Evolutionary conservation across 1,284 basidiomycete species (phyloP).

Genomic region (Ganoderma meredithae): DNA sequence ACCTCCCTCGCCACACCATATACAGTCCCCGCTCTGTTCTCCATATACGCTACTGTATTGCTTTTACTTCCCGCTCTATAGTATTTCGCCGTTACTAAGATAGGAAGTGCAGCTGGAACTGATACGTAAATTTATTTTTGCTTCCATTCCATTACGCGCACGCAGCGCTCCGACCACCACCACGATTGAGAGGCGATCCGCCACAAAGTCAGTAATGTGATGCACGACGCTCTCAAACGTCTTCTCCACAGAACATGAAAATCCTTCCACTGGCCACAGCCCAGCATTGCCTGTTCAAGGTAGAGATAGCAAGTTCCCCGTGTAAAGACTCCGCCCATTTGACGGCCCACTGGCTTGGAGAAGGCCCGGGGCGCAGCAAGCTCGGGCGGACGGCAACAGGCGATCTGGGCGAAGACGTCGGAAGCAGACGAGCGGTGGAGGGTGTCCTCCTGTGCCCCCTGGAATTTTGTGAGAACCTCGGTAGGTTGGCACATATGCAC

Average conservation of each 20-base stretch:
- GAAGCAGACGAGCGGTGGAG: slow-evolving; percentile 22
- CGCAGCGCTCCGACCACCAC: slow-evolving; percentile 9
- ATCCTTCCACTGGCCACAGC: slow-evolving; percentile 18
- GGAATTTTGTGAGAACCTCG: slow-evolving; percentile 27
- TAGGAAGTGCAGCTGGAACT: slow-evolving; percentile 25
- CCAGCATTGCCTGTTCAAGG: slow-evolving; percentile 26
- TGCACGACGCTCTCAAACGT: slow-evolving; percentile 31
- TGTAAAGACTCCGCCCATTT: slow-evolving; percentile 24
- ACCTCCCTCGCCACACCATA: slow-evolving; percentile 13
- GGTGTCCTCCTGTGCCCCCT: slow-evolving; percentile 13
- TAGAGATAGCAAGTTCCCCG: slow-evolving; percentile 29
- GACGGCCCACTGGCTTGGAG: slow-evolving; percentile 13
- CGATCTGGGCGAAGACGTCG: slow-evolving; percentile 23
- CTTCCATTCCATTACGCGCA: slow-evolving; percentile 26
- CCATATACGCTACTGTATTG: slow-evolving; percentile 30
- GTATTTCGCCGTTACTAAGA: slow-evolving; percentile 25
- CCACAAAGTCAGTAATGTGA: slow-evolving; percentile 24
- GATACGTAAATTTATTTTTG: slow-evolving; percentile 26
- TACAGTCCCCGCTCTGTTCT: slow-evolving; percentile 5
- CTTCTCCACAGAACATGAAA: slow-evolving; percentile 23
- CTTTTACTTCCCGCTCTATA: slow-evolving; percentile 26
- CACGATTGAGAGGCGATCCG: slow-evolving; percentile 27
- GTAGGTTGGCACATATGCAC: slow-evolving; percentile 24
- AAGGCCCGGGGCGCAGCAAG: slow-evolving; percentile 25
- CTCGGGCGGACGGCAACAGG: slow-evolving; percentile 13